Percentiles rank a stretch among this genome's conserved stretches.
Evolutionary conservation across 306 rosid genomes (phyloP).

Genomic region (Trifolium fragiferum): DNA sequence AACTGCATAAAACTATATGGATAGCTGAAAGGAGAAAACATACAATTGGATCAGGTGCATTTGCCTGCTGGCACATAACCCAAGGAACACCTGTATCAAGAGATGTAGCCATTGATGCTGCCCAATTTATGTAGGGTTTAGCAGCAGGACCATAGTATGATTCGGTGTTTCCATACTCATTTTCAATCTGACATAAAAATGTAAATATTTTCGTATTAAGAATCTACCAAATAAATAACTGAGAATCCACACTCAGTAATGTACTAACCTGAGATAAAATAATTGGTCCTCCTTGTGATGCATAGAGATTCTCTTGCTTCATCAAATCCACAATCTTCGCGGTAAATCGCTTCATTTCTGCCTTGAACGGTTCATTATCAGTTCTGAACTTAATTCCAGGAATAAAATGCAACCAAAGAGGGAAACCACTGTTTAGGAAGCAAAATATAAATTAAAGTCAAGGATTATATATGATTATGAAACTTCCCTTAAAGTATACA

Average conservation of each 20-base stretch:
- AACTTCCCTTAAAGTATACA: background rate
- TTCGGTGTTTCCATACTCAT: slow-evolving; percentile 82
- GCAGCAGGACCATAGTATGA: slow-evolving; percentile 64
- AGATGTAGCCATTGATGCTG: slow-evolving; percentile 87
- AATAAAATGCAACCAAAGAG: slow-evolving; percentile 85
- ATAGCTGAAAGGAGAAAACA: slow-evolving; percentile 40
- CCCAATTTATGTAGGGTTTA: slow-evolving; percentile 78
- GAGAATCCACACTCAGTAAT: too few relatives aligned
- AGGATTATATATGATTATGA: slow-evolving; percentile 28
- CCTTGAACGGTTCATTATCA: slow-evolving; percentile 81
- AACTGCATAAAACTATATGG: background rate
- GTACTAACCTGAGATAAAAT: slow-evolving; percentile 84
- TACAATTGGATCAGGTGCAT: slow-evolving; percentile 96
- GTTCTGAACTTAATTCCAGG: slow-evolving; percentile 82
- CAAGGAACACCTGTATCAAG: slow-evolving; percentile 96
- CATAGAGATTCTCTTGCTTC: slow-evolving; percentile 85
- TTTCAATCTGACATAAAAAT: slow-evolving; percentile 66
- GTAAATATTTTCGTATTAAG: slow-evolving; percentile 11
- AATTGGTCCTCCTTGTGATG: slow-evolving; percentile 93
- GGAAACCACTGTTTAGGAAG: slow-evolving; percentile 71
- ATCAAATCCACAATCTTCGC: slow-evolving; percentile 78
- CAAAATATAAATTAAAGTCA: slow-evolving; percentile 9
- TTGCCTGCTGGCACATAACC: slow-evolving; percentile 93
- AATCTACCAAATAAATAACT: slow-evolving; percentile 6
- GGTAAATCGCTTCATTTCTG: slow-evolving; percentile 86